Evolutionary conservation across 169 alveolate species (phyloP), one percentile per base, ranked within the genome.

Genomic region (Perkinsus chesapeaki): DNA sequence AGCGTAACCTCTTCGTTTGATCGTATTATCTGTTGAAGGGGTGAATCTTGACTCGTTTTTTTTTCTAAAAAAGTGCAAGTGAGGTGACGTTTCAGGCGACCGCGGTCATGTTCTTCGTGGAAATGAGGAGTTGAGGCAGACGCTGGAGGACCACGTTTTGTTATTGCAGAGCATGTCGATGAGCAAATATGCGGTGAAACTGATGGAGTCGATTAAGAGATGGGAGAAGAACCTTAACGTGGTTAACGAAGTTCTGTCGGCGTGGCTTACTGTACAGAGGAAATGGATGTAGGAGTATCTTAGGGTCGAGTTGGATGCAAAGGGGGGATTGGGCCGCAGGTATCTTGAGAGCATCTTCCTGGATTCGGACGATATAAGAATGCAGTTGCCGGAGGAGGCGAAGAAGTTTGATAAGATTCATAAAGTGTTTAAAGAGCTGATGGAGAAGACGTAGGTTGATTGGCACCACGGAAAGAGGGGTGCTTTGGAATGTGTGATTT

Each of bases 301-400:
- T 43, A 16, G 16, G 60, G 60, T 43, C 16, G 60, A 43, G 23
- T 43, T 16, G 12, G n/a, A n/a, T n/a, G n/a, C n/a, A n/a, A n/a
- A n/a, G n/a, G n/a, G n/a, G n/a, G n/a, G n/a, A n/a, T n/a, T n/a
- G n/a, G n/a, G n/a, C 31, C 37, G 0, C 82, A 60, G 36, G 82
- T 60, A 98, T 95, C 95, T 98, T 72, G 99, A 98, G 95, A 96
- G 98, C 94, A 98, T 98, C 93, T 98, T 98, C 95, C 97, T 97
- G 37, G 99, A 98, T 38, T 95, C 98, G 91, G 98, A 97, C 95
- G 99, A 98, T 96, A 98, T 98, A 91, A 97, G 99, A 91, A 95
- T 97, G 95, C 97, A 98, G 96, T 95, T 98, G 82, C 98, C 98
- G n/a, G 99, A 98, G 94, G 99, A 98, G 95, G 98, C 99, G 20